A percentile compares a stretch with the other conserved stretches of the same genome.
phyloP scores from a whole-genome alignment of 2,329 filamentous ascomycete species.

The Fusarium udum region DNA sequence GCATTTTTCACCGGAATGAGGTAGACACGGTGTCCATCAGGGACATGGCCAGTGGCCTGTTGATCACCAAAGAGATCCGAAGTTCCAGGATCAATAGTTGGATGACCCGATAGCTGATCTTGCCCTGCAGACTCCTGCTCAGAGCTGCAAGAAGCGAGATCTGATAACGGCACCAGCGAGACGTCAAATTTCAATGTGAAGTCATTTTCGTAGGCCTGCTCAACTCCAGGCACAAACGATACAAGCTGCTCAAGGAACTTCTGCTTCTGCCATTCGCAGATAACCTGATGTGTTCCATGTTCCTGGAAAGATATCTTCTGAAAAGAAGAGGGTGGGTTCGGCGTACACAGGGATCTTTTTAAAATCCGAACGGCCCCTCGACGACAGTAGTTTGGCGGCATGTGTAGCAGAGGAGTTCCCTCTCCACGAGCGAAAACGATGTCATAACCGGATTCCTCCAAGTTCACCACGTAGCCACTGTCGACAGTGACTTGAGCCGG shows the following conservation, averaged over 20 bases:
- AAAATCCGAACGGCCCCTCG: not conserved
- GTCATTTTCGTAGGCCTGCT: not conserved
- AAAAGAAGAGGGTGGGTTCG: rapidly evolving
- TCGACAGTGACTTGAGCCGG: not conserved
- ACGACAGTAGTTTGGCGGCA: not conserved
- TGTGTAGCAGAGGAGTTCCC: not conserved
- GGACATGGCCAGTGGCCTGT: rapidly evolving
- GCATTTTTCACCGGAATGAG: rapidly evolving
- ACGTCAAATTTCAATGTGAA: not conserved
- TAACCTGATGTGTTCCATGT: not conserved
- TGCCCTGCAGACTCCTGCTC: rapidly evolving
- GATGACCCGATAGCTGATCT: rapidly evolving
- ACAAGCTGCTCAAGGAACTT: rapidly evolving
- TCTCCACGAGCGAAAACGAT: not conserved
- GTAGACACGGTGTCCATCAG: rapidly evolving
- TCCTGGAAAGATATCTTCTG: rapidly evolving
- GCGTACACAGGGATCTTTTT: rapidly evolving
- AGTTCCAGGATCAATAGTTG: rapidly evolving
- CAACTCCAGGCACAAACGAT: rapidly evolving
- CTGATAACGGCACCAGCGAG: too few relatives aligned
- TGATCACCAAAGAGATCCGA: rapidly evolving
- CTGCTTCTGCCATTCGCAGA: not conserved
- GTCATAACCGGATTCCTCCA: not conserved
- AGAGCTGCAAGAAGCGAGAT: not conserved
- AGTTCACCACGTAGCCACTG: not conserved